Percentiles rank a stretch among this genome's conserved stretches.
Conservation (phyloP, 1,284 basidiomycete species). For the Ganoderma sinense region DNA sequence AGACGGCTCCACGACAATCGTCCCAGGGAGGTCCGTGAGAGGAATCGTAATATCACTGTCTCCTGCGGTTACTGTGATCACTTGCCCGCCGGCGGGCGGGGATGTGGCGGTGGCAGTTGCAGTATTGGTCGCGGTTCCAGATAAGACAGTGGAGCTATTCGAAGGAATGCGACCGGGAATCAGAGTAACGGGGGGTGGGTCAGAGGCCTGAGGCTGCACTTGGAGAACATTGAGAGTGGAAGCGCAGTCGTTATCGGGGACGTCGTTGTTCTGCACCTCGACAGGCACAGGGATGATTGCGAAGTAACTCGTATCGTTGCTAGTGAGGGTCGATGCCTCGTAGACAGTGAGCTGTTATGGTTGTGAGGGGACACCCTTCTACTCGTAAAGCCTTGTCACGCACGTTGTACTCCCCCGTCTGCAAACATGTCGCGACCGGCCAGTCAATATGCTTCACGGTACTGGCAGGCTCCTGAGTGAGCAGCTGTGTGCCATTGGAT, state of each 20-base stretch:
- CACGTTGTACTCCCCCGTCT: conserved; percentile 58
- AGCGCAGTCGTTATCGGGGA: conserved; percentile 37
- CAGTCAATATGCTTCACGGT: conserved; percentile 59
- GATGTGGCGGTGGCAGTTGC: conserved; percentile 7
- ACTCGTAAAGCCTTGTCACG: conserved; percentile 22
- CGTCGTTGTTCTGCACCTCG: conserved; percentile 44
- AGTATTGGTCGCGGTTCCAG: not conserved
- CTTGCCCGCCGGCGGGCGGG: conserved; percentile 2
- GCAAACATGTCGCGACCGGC: conserved; percentile 51
- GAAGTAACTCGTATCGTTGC: conserved; percentile 45
- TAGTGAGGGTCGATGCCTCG: conserved; percentile 47
- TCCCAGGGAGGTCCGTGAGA: conserved; percentile 23
- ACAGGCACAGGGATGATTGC: conserved; percentile 54
- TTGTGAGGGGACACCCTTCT: not conserved
- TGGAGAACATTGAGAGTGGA: conserved; percentile 43
- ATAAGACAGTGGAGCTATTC: not conserved
- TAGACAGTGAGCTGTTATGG: conserved; percentile 55
- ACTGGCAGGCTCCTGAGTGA: conserved; percentile 50
- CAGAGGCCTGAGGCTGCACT: conserved; percentile 44
- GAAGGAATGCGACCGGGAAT: conserved; percentile 9
- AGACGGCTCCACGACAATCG: conserved; percentile 29
- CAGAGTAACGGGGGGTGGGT: conserved; percentile 30
- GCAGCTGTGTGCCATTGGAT: conserved; percentile 47
- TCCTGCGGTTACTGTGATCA: conserved; percentile 27
- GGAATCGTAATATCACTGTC: conserved; percentile 25